phyloP scores from a whole-genome alignment of 257 asterid species.

The Jacaranda mimosifolia region DNA sequence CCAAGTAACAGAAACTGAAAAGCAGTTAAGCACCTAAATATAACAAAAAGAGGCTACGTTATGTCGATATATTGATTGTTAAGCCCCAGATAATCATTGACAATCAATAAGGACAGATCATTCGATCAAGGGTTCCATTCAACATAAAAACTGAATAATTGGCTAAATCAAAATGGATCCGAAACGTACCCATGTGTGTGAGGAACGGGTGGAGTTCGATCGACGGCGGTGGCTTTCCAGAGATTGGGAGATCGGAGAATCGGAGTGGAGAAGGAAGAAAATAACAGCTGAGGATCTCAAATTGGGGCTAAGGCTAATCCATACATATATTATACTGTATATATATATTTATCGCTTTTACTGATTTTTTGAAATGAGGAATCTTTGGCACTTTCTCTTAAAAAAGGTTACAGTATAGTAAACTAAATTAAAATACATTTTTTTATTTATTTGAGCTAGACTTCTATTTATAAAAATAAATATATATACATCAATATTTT shows the following conservation, averaged over 20 bases:
- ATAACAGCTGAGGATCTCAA: conserved; percentile 45
- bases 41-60: not conserved
- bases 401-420: too few relatives aligned
- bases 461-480: too few relatives aligned
- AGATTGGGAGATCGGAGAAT: conserved; percentile 46
- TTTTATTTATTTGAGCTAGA: too few relatives aligned
- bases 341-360: not conserved
- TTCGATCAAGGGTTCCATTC: conserved; percentile 5
- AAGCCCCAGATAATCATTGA: conserved; percentile 29
- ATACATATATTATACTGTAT: conserved; percentile 32
- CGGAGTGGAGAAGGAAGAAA: conserved; percentile 27
- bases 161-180: conserved; percentile 49
- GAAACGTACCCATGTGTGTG: conserved; percentile 52
- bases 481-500: too few relatives aligned
- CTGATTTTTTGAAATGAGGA: not conserved
- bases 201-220: conserved; percentile 36
- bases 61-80: conserved; percentile 9
- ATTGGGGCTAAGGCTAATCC: conserved; percentile 29
- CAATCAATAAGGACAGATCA: conserved; percentile 22
- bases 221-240: conserved; percentile 26
- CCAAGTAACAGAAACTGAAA: conserved; percentile 33
- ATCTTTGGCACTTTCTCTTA: not conserved
- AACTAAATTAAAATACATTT: too few relatives aligned
- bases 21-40: conserved; percentile 34
- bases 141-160: not conserved